Evolutionary conservation across 192 early-diverging fungal species (phyloP), one percentile per base, ranked within the genome.

Genomic region (Endogone sp.): DNA sequence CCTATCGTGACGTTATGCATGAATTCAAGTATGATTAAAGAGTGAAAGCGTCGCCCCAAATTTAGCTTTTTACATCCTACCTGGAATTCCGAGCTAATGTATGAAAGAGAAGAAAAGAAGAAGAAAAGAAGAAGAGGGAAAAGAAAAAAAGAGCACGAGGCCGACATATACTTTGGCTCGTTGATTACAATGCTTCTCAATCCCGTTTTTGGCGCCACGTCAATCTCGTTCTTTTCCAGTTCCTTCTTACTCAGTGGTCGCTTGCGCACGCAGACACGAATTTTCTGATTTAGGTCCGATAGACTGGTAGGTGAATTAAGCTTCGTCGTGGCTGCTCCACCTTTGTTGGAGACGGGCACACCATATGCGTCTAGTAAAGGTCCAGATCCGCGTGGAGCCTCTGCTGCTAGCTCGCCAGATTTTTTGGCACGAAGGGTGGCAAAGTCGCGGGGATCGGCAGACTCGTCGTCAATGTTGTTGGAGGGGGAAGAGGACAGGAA

Each of bases 211-310:
- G 78, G 70, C 3, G 92, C 90, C 75, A 98, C 93, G 68, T 99
- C 97, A 68, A 88, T 89, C 68, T 99, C 94, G 54, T 82, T 87
- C 24, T 81, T 78, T 27, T 90, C 87, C 28, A 86, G 66, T 76
- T 99, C 97, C 75, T 95, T 96, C 60, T 84, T 83, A 84, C 85
- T 95, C 60, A 99, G 81, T 13, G 97, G 97, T 24, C 97, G 81
- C 76, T 99, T 99, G 55, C 97, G 85, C 23, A 99, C 96, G 68
- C 96, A 98, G 29, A 99, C 97, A 64, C 95, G 90, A 70, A 99
- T 99, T 61, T 92, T 88, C 68, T 96, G 94, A 28, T 81, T 82
- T 44, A 93, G 79, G 65, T 90, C 88, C 31, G 82, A 79, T 56
- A 66, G 75, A 32, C 65, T 49, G 30, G 72, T 68, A 44, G 64